A percentile compares a stretch with the other conserved stretches of the same genome.
Evolutionary conservation across 1,139 yeast species (phyloP).

Genomic region (Hansenula lynferdii): DNA sequence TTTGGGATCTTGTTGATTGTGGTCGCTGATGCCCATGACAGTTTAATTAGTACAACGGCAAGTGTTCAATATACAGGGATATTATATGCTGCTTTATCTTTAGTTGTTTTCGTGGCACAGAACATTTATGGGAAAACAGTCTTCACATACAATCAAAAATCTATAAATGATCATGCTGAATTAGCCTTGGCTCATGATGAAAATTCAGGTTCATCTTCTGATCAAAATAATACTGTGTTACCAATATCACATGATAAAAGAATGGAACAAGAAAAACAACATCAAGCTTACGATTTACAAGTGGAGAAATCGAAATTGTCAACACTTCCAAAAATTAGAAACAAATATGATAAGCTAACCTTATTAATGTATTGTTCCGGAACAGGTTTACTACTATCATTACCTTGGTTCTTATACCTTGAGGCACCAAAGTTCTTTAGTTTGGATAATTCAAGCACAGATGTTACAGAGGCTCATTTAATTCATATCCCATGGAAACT

Average conservation of each 20-base stretch:
- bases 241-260: slow-evolving; percentile 22
- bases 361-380: slow-evolving; percentile 79
- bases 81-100: slow-evolving; percentile 70
- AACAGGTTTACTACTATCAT: slow-evolving; percentile 72
- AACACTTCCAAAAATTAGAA: slow-evolving; percentile 15
- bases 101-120: slow-evolving; percentile 85
- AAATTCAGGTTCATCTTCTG: too few relatives aligned
- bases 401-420: slow-evolving; percentile 71
- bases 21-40: slow-evolving; percentile 31
- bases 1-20: slow-evolving; percentile 49
- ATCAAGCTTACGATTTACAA: slow-evolving; percentile 11
- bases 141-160: slow-evolving; percentile 46
- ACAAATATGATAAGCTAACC: slow-evolving; percentile 73
- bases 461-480: slow-evolving; percentile 14
- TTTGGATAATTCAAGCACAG: slow-evolving; percentile 6
- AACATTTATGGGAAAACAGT: slow-evolving; percentile 89
- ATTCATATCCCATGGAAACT: slow-evolving; percentile 30
- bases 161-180: slow-evolving; percentile 19
- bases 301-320: slow-evolving; percentile 10
- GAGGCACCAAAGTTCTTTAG: slow-evolving; percentile 43
- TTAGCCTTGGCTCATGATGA: slow-evolving; percentile 15
- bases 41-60: slow-evolving; percentile 22
- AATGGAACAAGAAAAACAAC: slow-evolving; percentile 7
- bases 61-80: slow-evolving; percentile 58
- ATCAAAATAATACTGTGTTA: too few relatives aligned